Percentiles rank a stretch among this genome's conserved stretches.
Evolutionary conservation across 495 filamentous ascomycete species (phyloP).

Genomic region (Penicillium maclennaniae): DNA sequence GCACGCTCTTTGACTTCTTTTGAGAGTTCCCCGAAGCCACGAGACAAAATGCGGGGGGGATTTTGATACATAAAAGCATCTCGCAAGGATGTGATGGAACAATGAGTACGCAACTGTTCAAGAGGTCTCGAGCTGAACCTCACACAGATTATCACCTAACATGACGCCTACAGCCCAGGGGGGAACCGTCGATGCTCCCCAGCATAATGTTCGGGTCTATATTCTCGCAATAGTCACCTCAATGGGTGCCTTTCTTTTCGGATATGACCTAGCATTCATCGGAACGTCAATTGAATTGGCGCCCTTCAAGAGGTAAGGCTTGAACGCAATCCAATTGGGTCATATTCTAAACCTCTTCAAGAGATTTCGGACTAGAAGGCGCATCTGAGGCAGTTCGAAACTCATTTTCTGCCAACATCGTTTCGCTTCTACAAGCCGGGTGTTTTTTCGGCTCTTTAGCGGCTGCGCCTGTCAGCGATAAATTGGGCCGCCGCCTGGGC

Average conservation of each 20-base stretch:
- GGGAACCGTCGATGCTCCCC: background rate
- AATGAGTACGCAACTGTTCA: background rate
- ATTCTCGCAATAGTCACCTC: slow-evolving; percentile 14
- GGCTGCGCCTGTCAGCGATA: slow-evolving; percentile 9
- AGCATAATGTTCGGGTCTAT: slow-evolving; percentile 13
- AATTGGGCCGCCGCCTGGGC: slow-evolving; percentile 6
- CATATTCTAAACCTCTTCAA: background rate
- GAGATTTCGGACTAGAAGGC: slow-evolving; percentile 11
- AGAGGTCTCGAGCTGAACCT: background rate
- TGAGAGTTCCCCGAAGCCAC: background rate
- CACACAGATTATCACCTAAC: background rate
- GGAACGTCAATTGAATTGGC: slow-evolving; percentile 13
- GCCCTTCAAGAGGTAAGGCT: slow-evolving; percentile 11
- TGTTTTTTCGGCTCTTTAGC: slow-evolving; percentile 13
- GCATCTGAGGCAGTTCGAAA: slow-evolving; percentile 6
- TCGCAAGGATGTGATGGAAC: background rate
- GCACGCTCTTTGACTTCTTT: too few species aligned
- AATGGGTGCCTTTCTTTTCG: slow-evolving; percentile 20
- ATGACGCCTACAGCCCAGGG: background rate
- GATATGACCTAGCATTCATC: slow-evolving; percentile 23
- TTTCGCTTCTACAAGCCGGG: slow-evolving; percentile 12
- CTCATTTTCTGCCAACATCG: slow-evolving; percentile 16
- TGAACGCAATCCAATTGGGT: background rate
- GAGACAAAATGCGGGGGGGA: slow-evolving; percentile 4
- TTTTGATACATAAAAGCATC: slow-evolving; percentile 2